These are phyloP conservation scores for Trichoderma oligosporum DNA, from an alignment of 2,329 filamentous ascomycete species.

Conservation along the genomic window DNA sequence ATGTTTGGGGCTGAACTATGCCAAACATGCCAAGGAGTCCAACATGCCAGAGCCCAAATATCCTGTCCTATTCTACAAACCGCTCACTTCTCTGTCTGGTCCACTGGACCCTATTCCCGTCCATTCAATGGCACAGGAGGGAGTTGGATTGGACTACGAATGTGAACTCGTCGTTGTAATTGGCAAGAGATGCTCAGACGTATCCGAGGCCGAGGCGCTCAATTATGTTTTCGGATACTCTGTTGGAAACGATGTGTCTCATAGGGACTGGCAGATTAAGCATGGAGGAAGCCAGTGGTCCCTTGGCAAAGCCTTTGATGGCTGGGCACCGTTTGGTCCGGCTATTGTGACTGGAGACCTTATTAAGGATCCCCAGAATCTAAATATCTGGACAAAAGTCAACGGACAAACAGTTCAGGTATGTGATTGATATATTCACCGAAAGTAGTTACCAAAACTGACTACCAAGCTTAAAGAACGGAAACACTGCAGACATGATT, in stretches of 20 bases:
- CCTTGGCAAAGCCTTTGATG: conserved; percentile 70
- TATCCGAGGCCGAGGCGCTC: conserved; percentile 63
- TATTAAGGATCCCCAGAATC: conserved; percentile 54
- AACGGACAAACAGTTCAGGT: conserved; percentile 58
- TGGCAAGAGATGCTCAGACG: conserved; percentile 61
- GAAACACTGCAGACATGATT: conserved; percentile 59
- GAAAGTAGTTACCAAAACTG: neutral
- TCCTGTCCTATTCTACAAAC: conserved; percentile 66
- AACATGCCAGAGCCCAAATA: conserved; percentile 66
- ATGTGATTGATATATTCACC: neutral
- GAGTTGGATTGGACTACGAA: conserved; percentile 70
- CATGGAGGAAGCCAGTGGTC: conserved; percentile 67
- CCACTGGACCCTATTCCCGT: conserved; percentile 65
- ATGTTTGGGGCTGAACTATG: conserved; percentile 69
- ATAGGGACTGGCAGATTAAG: conserved; percentile 71
- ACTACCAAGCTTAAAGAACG: conserved; percentile 37
- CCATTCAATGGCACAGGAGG: conserved; percentile 60
- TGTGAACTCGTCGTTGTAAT: conserved; percentile 74
- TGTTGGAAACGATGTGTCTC: conserved; percentile 75
- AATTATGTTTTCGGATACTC: conserved; percentile 71
- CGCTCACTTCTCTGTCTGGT: conserved; percentile 60
- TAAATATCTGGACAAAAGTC: conserved; percentile 55
- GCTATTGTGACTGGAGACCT: conserved; percentile 60
- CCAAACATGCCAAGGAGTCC: conserved; percentile 65
- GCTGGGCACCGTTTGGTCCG: conserved; percentile 70